These are phyloP conservation scores for Candida xiaguanensis DNA, from an alignment of 805 yeast genomes.

Conservation along the genomic window DNA sequence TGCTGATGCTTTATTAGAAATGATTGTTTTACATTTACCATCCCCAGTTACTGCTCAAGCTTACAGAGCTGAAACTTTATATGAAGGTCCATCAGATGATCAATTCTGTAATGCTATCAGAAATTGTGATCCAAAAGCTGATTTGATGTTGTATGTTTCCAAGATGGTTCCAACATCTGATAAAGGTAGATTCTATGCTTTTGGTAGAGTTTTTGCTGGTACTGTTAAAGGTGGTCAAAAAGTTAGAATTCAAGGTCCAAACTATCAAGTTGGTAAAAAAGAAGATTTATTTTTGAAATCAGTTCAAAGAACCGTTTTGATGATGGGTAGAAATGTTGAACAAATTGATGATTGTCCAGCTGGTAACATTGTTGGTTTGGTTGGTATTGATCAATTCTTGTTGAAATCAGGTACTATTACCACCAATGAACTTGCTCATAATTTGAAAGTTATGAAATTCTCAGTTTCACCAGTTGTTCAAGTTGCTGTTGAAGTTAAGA, in stretches of 20 bases:
- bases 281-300: slow-evolving; percentile 96
- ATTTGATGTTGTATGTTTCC: slow-evolving; percentile 98
- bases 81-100: slow-evolving; percentile 98
- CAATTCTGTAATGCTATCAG: slow-evolving; percentile 86
- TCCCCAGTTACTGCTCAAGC: slow-evolving; percentile 99
- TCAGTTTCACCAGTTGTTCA: slow-evolving; percentile 99
- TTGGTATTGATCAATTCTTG: slow-evolving; percentile 99
- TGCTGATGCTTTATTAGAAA: slow-evolving; percentile 98
- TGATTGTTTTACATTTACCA: slow-evolving; percentile 98
- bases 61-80: slow-evolving; percentile 98
- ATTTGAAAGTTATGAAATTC: slow-evolving; percentile 99
- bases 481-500: slow-evolving; percentile 99
- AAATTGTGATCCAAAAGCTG: slow-evolving; percentile 98
- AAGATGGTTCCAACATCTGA: slow-evolving; percentile 99
- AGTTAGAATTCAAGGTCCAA: slow-evolving; percentile 99
- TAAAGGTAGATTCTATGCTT: slow-evolving; percentile 99
- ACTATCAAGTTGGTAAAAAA: slow-evolving; percentile 98
- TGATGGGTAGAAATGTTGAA: slow-evolving; percentile 99
- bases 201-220: slow-evolving; percentile 99
- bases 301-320: slow-evolving; percentile 97
- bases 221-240: slow-evolving; percentile 98
- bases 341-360: slow-evolving; percentile 99
- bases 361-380: slow-evolving; percentile 99
- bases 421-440: slow-evolving; percentile 95
- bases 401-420: slow-evolving; percentile 99